phyloP scores from a whole-genome alignment of 2,329 filamentous ascomycete species.

The Trichoderma sp. region DNA sequence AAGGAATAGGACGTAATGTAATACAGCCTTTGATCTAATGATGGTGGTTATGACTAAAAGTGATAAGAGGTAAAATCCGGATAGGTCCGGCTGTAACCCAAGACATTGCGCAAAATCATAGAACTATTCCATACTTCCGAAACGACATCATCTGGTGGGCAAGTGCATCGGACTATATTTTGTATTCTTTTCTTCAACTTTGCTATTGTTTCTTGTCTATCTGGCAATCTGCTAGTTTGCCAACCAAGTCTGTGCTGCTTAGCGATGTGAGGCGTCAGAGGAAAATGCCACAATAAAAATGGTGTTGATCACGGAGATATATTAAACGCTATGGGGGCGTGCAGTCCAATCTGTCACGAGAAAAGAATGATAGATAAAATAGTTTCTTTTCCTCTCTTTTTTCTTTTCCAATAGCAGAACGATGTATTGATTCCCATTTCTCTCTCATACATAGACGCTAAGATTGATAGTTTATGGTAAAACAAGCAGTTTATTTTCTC shows the following conservation, averaged over 20 bases:
- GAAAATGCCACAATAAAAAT: background rate
- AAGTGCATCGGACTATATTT: too few relatives aligned
- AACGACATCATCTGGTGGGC: too few relatives aligned
- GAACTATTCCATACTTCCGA: too few relatives aligned
- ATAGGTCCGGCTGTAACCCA: too few relatives aligned
- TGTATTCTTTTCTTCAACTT: too few relatives aligned
- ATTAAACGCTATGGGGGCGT: background rate
- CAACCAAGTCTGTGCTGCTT: background rate
- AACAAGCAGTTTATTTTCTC: background rate
- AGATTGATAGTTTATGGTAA: background rate
- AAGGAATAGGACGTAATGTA: too few relatives aligned
- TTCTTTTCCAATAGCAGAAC: background rate
- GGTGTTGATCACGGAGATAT: background rate
- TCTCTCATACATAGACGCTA: background rate
- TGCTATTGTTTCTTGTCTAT: too few relatives aligned
- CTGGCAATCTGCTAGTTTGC: constrained; percentile 28
- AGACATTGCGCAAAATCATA: too few relatives aligned
- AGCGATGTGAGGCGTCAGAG: background rate
- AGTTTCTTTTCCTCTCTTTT: background rate
- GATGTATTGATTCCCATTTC: background rate
- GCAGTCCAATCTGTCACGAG: background rate
- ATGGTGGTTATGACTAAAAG: too few relatives aligned
- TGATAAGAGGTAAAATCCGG: too few relatives aligned
- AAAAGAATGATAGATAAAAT: background rate
- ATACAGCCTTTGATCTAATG: too few relatives aligned